These are phyloP conservation scores for Phytomonas serpens DNA, from an alignment of 208 protist species.

Conservation along the genomic window DNA sequence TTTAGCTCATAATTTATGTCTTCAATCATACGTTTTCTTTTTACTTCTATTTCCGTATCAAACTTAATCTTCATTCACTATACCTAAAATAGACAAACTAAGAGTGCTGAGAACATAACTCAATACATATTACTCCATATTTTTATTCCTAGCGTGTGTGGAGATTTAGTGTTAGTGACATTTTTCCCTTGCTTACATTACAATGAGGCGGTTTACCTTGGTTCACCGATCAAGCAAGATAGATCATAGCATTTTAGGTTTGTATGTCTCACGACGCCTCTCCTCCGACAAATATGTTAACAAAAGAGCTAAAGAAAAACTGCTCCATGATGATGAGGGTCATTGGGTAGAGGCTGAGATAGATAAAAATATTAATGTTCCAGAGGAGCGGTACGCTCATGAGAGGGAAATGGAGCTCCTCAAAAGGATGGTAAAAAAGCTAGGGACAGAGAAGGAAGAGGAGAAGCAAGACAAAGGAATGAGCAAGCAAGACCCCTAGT, in stretches of 20 bases:
- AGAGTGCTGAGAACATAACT: background rate
- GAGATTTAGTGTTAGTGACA: background rate
- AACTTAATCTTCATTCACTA: background rate
- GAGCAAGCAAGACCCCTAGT: background rate
- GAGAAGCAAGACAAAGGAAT: conserved; percentile 11
- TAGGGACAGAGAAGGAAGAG: conserved; percentile 39
- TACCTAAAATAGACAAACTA: background rate
- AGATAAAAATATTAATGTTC: conserved; percentile 68
- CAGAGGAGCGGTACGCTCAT: conserved; percentile 78
- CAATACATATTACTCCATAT: background rate
- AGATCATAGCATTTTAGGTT: background rate
- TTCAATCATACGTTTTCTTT: background rate
- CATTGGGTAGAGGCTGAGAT: conserved; percentile 87
- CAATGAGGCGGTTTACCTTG: background rate
- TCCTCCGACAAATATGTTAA: conserved; percentile 19
- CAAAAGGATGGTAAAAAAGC: conserved; percentile 33
- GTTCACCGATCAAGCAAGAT: background rate
- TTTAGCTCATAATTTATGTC: background rate
- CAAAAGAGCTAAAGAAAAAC: conserved; percentile 43
- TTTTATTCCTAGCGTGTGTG: background rate
- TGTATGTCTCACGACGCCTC: conserved; percentile 7
- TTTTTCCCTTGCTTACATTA: background rate
- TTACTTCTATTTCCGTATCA: background rate
- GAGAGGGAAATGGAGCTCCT: conserved; percentile 48
- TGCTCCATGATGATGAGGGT: conserved; percentile 35